Base-by-base conservation (phyloP, 805 yeast species). In the Starmerella powellii region DNA sequence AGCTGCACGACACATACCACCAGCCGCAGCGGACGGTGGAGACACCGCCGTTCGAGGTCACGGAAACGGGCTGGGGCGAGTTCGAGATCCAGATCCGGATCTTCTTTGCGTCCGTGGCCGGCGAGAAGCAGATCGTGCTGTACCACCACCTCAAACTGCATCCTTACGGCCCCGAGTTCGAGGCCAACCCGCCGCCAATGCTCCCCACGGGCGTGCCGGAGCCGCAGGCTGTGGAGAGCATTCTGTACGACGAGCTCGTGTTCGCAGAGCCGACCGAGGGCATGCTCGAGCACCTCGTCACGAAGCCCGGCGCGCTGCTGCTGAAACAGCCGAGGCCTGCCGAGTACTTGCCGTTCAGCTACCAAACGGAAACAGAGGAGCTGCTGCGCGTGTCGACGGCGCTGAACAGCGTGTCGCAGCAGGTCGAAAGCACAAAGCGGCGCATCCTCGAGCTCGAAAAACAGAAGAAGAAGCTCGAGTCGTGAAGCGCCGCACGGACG, bases 1-100 rank as follows among this genome's bases (percentile, higher is more conserved):
- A 91, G 58, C 67, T 91, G 18, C 98, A 91, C 61, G 98, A 91
- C 50, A 91, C 98, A 0, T 91, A 88, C 55, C 80, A 78, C 17
- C 83, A 78, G 53, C 74, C 95, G 1, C 75, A 85, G n/a, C 67
- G 99, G 42, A 72, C 91, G 1, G 70, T 88, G 13, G 97, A 91
- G 48, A 59, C 67, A 24, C 96, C 97, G 2, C 98, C 98, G 0
- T 91, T 80, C 55, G 94, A 86, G 59, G 85, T 91, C 23, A 81
- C 94, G 2, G 99, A 91, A 57, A 83, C 97, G 0, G 99, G 99
- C 0, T 91, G 99, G 99, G 99, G 99, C 51, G 99, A 91, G 61
- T 91, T 91, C 62, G 99, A 91, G 56, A 80, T 91, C 47, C 74
- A 82, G 29, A 78, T 91, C 42, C 83, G 87, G 57, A 74, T 91